Percentiles rank a stretch among this genome's conserved stretches.
Conservation (phyloP, 1,284 basidiomycete species). For the Ganoderma lucidum region DNA sequence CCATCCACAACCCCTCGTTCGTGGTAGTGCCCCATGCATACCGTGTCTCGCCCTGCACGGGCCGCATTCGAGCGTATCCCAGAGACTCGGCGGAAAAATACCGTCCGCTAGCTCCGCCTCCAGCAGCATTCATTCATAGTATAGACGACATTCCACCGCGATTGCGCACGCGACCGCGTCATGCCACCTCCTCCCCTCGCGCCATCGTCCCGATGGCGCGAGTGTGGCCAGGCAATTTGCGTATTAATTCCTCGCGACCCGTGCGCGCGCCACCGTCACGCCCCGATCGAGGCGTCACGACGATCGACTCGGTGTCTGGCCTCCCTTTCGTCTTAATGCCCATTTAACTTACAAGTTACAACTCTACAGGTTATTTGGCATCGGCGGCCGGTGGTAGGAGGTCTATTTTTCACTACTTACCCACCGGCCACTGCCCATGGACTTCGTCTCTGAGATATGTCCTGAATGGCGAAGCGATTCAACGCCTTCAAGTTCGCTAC, state of each 20-base stretch:
- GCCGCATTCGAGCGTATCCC: not conserved
- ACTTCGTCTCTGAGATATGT: too few species aligned
- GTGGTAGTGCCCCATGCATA: not conserved
- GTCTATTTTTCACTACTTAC: too few species aligned
- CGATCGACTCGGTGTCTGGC: not conserved
- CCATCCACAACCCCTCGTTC: not conserved
- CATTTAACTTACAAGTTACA: not conserved
- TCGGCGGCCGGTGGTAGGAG: not conserved
- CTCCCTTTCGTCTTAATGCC: not conserved
- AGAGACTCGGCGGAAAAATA: not conserved
- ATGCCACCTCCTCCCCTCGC: constrained; percentile 3
- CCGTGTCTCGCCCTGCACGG: not conserved
- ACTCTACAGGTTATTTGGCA: not conserved
- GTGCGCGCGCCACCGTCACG: constrained; percentile 4
- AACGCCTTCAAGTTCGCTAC: too few species aligned
- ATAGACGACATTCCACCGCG: not conserved
- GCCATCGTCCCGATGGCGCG: not conserved
- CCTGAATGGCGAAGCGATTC: too few species aligned
- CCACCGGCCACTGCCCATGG: too few species aligned
- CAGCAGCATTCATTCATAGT: too few species aligned
- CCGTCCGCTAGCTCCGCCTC: not conserved
- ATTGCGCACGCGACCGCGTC: constrained; percentile 10
- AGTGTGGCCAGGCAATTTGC: not conserved
- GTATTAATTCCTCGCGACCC: not conserved
- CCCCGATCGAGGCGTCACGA: not conserved